These are phyloP conservation scores for Aspergillus alliaceus DNA, from an alignment of 2,329 filamentous ascomycete species.

Conservation along the genomic window DNA sequence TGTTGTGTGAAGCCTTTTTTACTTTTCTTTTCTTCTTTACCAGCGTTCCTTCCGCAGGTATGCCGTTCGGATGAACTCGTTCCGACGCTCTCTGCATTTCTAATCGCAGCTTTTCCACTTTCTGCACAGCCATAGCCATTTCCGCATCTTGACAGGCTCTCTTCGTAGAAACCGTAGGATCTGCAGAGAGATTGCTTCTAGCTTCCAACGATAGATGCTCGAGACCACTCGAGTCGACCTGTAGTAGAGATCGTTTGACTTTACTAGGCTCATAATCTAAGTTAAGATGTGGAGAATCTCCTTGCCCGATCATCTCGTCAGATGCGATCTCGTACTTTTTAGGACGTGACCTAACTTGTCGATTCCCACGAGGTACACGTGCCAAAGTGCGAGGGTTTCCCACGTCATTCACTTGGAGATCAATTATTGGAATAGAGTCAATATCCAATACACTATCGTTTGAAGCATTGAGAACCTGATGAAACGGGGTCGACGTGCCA, in stretches of 20 bases:
- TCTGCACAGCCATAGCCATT: conserved; percentile 83
- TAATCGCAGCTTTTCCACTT: conserved; percentile 80
- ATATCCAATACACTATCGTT: conserved; percentile 83
- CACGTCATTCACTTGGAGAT: conserved; percentile 71
- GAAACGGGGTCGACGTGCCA: conserved; percentile 72
- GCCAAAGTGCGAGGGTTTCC: conserved; percentile 18
- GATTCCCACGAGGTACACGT: conserved; percentile 21
- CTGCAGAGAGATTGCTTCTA: conserved; percentile 18
- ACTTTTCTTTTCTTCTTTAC: conserved; percentile 60
- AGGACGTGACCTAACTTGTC: conserved; percentile 42
- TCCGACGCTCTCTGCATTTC: conserved; percentile 68
- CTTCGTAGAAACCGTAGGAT: conserved; percentile 55
- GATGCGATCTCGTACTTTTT: conserved; percentile 67
- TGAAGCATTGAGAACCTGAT: conserved; percentile 69
- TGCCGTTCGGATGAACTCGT: conserved; percentile 50
- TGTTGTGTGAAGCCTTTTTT: conserved; percentile 21
- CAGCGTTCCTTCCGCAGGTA: conserved; percentile 46
- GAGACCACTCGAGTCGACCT: conserved; percentile 84
- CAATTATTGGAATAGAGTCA: conserved; percentile 94
- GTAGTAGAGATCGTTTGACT: conserved; percentile 67
- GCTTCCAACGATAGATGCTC: conserved; percentile 69
- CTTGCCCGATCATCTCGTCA: conserved; percentile 67
- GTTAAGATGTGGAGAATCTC: conserved; percentile 42
- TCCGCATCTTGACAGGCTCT: conserved; percentile 78
- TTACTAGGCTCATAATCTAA: conserved; percentile 26